Evolutionary conservation across 177 flowering plant genomes (phyloP).

Genomic region (Tripterygium wilfordii): DNA sequence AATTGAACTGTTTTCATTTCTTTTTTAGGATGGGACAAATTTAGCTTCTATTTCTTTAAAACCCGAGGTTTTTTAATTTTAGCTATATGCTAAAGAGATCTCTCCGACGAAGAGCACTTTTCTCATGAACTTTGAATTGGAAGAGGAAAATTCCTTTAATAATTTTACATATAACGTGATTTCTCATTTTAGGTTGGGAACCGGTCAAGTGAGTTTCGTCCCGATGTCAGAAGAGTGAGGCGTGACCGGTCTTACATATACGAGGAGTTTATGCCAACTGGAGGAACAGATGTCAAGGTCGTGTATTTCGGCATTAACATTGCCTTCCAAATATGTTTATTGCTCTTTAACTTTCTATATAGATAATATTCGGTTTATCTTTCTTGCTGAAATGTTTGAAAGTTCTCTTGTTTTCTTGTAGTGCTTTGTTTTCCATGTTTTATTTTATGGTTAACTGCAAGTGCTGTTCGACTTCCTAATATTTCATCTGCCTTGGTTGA

Average conservation of each 20-base stretch:
- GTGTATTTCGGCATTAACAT: neutral
- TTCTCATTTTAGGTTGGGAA: slow-evolving; percentile 71
- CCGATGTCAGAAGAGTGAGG: slow-evolving; percentile 95
- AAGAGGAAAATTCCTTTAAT: too few relatives aligned
- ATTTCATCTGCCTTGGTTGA: too few relatives aligned
- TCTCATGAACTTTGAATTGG: too few relatives aligned
- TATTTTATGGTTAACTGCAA: neutral
- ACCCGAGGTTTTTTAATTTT: too few relatives aligned
- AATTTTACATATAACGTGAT: neutral
- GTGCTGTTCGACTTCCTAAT: too few relatives aligned
- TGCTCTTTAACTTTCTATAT: neutral
- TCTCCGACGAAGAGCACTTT: too few relatives aligned
- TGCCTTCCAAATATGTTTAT: neutral
- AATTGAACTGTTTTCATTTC: too few relatives aligned
- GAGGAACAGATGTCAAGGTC: slow-evolving; percentile 99
- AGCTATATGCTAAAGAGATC: too few relatives aligned
- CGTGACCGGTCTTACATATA: slow-evolving; percentile 97
- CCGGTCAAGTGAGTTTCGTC: slow-evolving; percentile 97
- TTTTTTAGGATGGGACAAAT: too few relatives aligned
- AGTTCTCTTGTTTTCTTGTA: neutral
- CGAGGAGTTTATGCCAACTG: slow-evolving; percentile 99
- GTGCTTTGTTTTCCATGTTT: neutral
- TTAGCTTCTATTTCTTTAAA: too few relatives aligned
- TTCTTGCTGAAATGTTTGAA: too few relatives aligned
- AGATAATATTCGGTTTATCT: neutral